Evolutionary conservation across 1,139 yeast species (phyloP).

Genomic region (Protomyces macrosporus): DNA sequence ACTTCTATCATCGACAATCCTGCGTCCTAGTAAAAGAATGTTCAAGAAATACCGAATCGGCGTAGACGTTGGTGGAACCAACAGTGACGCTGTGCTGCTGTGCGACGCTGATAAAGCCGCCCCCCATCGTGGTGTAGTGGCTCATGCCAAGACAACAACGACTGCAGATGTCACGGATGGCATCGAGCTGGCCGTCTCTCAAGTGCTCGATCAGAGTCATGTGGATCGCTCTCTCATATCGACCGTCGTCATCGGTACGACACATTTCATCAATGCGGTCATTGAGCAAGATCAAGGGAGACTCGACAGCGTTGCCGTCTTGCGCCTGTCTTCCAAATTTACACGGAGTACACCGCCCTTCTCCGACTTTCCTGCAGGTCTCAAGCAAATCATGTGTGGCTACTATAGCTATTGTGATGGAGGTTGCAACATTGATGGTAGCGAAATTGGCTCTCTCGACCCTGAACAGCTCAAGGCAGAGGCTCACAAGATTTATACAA

Average conservation of each 20-base stretch:
- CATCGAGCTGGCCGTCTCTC: constrained; percentile 41
- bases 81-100: constrained; percentile 47
- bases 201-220: constrained; percentile 35
- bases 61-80: constrained; percentile 50
- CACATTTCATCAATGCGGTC: constrained; percentile 47
- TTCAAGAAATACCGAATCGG: constrained; percentile 38
- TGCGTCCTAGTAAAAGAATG: no score
- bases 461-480: constrained; percentile 39
- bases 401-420: constrained; percentile 41
- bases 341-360: constrained; percentile 42
- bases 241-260: constrained; percentile 46
- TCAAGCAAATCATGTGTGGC: constrained; percentile 39
- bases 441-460: constrained; percentile 38
- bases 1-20: no score
- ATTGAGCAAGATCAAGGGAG: constrained; percentile 43
- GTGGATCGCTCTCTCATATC: constrained; percentile 37
- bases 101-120: constrained; percentile 38
- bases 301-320: constrained; percentile 43
- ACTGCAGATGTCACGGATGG: constrained; percentile 46
- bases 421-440: constrained; percentile 45
- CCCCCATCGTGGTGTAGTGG: constrained; percentile 39
- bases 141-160: constrained; percentile 45
- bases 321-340: constrained; percentile 44
- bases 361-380: constrained; percentile 43
- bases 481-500: constrained; percentile 36